Evolutionary conservation across 1,139 yeast genomes (phyloP).

Genomic region (Magnusiomyces ingens): DNA sequence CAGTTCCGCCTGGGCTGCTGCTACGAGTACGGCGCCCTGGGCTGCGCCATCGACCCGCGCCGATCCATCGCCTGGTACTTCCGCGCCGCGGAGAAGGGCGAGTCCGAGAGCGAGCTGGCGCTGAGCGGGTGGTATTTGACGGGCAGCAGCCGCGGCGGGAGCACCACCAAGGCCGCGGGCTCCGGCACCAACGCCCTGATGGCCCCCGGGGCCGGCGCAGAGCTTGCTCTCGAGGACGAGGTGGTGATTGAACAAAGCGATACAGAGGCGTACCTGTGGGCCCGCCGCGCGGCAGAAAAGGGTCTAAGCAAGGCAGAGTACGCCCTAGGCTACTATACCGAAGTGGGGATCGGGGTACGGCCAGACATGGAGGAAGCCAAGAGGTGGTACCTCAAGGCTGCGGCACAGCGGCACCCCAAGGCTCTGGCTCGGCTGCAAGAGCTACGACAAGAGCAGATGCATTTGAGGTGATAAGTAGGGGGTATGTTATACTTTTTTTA

Average conservation of each 20-base stretch:
- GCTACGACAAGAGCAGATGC: conserved; percentile 3
- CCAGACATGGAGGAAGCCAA: conserved; percentile 43
- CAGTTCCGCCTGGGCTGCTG: conserved; percentile 82
- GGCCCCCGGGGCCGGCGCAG: too few relatives aligned
- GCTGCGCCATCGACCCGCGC: conserved; percentile 57
- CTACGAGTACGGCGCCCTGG: conserved; percentile 78
- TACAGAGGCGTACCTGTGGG: conserved; percentile 83
- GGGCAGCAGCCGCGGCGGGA: conserved; percentile 42
- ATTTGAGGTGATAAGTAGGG: too few relatives aligned
- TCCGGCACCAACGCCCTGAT: too few relatives aligned
- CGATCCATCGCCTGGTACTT: conserved; percentile 88
- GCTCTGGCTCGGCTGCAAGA: conserved; percentile 41
- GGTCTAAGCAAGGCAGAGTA: conserved; percentile 76
- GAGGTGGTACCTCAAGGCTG: conserved; percentile 52
- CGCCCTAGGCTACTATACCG: conserved; percentile 76
- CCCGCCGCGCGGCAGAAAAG: conserved; percentile 74
- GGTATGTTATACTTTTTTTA: too few relatives aligned
- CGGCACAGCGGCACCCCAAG: conserved; percentile 51
- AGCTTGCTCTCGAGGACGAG: conserved; percentile 28
- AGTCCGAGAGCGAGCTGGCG: conserved; percentile 84
- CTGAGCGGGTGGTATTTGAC: conserved; percentile 87
- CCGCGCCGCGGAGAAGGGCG: conserved; percentile 64
- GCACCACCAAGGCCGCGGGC: too few relatives aligned
- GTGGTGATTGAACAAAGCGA: conserved; percentile 66
- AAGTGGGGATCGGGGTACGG: conserved; percentile 66